These are phyloP conservation scores for Paraglomus occultum DNA, from an alignment of 192 early-diverging fungal genomes.

Conservation along the genomic window DNA sequence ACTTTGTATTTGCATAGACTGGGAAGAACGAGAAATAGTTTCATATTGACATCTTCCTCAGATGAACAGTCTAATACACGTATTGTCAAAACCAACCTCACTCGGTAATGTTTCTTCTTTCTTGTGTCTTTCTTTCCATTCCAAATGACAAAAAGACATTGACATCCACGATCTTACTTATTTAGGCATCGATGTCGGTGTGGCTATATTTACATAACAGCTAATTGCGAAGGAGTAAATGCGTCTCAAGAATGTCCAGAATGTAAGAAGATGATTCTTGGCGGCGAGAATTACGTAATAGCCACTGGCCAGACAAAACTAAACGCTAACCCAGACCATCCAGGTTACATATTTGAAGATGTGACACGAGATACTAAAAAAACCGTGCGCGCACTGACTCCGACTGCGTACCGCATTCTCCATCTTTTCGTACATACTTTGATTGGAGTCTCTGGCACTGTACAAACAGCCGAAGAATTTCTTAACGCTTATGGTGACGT, in stretches of 20 bases:
- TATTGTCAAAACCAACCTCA: too few relatives aligned
- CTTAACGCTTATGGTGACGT: background rate
- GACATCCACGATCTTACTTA: background rate
- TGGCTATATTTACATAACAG: conserved; percentile 23
- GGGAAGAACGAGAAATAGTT: background rate
- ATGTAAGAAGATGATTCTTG: conserved; percentile 15
- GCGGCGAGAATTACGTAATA: background rate
- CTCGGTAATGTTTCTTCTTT: conserved; percentile 10
- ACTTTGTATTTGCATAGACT: conserved; percentile 4
- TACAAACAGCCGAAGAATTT: background rate
- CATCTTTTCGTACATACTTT: conserved; percentile 32
- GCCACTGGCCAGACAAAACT: background rate
- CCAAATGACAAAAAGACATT: background rate
- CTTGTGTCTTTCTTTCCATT: background rate
- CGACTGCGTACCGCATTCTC: conserved; percentile 27
- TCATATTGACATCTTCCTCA: conserved; percentile 14
- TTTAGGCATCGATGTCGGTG: conserved; percentile 29
- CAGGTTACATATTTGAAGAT: conserved; percentile 20
- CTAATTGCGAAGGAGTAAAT: conserved; percentile 19
- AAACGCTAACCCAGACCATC: background rate
- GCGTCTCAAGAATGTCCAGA: background rate
- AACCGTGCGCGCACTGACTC: conserved; percentile 11
- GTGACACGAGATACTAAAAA: background rate
- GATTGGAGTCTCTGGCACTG: conserved; percentile 17
- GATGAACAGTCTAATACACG: conserved; percentile 10